phyloP scores from a whole-genome alignment of 257 asterid genomes.

The Solanum verrucosum region DNA sequence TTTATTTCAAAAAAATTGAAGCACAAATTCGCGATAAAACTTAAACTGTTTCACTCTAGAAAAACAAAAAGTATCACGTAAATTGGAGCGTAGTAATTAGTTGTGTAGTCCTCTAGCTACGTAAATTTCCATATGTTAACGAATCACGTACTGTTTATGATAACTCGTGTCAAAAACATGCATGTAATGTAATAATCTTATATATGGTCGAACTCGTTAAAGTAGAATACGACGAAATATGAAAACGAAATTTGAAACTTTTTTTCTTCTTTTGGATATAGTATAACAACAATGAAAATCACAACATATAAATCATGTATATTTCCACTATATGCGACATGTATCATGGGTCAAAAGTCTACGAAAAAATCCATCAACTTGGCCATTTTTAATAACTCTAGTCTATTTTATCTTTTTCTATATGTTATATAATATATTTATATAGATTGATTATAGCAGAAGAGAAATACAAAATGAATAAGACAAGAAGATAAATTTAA shows the following conservation, averaged over 20 bases:
- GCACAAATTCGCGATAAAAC: rapidly evolving
- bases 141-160: background rate
- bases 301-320: background rate
- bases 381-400: background rate
- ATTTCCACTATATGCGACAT: background rate
- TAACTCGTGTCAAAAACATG: background rate
- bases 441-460: background rate
- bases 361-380: background rate
- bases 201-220: background rate
- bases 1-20: too few species aligned
- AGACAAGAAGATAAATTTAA: background rate
- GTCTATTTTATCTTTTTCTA: background rate
- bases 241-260: background rate
- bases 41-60: too few species aligned
- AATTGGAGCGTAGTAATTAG: background rate
- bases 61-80: too few species aligned
- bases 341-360: background rate
- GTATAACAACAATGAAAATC: background rate
- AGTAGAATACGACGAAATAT: background rate
- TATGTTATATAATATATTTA: too few species aligned
- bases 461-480: background rate
- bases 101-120: background rate
- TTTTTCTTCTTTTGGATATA: background rate
- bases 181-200: background rate
- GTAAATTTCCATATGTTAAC: background rate